Percentiles rank a stretch among this genome's conserved stretches.
Conservation (phyloP, 768 basidiomycete species). For the Boletus fagicola region DNA sequence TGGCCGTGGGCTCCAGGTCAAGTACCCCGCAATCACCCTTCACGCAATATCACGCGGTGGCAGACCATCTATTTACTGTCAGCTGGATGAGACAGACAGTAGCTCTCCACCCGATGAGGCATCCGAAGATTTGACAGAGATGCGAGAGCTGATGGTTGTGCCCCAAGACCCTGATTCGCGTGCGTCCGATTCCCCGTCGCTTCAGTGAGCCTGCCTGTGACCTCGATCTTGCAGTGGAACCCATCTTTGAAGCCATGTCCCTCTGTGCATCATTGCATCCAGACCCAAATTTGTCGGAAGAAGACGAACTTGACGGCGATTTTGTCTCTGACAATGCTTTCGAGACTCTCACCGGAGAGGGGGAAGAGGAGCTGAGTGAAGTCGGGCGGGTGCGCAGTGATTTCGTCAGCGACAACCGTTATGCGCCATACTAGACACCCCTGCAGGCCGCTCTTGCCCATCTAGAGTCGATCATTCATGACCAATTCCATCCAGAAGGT, state of each 20-base stretch:
- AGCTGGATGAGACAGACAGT: slow-evolving; percentile 70
- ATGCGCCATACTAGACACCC: slow-evolving; percentile 76
- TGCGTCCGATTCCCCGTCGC: slow-evolving; percentile 39
- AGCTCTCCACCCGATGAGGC: slow-evolving; percentile 38
- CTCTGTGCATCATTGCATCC: slow-evolving; percentile 84
- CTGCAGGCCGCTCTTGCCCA: slow-evolving; percentile 76
- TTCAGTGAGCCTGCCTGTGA: slow-evolving; percentile 1
- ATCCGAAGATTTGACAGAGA: slow-evolving; percentile 41
- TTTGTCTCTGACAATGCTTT: slow-evolving; percentile 51
- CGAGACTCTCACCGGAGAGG: slow-evolving; percentile 53
- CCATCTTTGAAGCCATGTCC: slow-evolving; percentile 85
- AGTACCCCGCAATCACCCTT: slow-evolving; percentile 87
- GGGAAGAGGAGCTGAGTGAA: slow-evolving; percentile 73
- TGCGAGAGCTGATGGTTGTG: slow-evolving; percentile 81
- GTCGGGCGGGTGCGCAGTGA: slow-evolving; percentile 93
- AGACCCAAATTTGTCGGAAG: slow-evolving; percentile 47
- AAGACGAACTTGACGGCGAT: slow-evolving; percentile 50
- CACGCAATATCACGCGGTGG: slow-evolving; percentile 81
- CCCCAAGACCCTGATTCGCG: slow-evolving; percentile 57
- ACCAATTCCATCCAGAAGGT: slow-evolving; percentile 37
- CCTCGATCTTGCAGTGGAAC: slow-evolving; percentile 54
- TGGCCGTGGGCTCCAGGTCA: slow-evolving; percentile 75
- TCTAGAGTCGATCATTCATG: slow-evolving; percentile 77
- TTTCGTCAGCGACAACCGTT: slow-evolving; percentile 76
- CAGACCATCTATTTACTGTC: slow-evolving; percentile 84